Evolutionary conservation across 2,329 filamentous ascomycete genomes (phyloP), one percentile per base, ranked within the genome.

Genomic region (Aureobasidium sp.): DNA sequence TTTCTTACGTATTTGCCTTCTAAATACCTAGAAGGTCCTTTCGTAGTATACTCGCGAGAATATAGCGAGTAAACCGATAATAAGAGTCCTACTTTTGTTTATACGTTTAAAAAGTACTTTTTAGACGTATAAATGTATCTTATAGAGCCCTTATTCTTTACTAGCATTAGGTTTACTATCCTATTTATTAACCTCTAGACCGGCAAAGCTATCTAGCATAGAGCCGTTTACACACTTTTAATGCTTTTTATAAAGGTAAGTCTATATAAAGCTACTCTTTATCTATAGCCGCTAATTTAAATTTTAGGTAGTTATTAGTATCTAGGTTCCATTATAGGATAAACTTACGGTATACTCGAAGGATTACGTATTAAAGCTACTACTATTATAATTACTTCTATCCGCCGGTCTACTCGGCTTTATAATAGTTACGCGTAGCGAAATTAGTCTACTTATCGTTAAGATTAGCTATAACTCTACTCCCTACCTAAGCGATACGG

Each of bases 51-150:
- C 54, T 62, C 57, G 8, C 58, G 68, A 27, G 66, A 69, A 38
- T 64, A 69, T 46, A 68, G 68, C 37, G 69, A 70, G 60, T 62
- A 63, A 25, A 55, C 64, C 23, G 65, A 66, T 35, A 37, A 67
- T 61, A 70, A 69, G 51, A 67, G 64, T 23, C 67, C 68, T 2
- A 70, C 67, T 0, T 70, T 70, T 19, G 67, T 70, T 5, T 67
- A 70, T 33, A 70, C 68, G 0, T 70, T 70, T 38, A 67, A 71
- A 50, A 66, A 63, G 58, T 82, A 11, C 69, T 80, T 19, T 76
- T 77, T 2, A 59, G 83, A 10, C 61, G 78, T 11, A 74, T 81
- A 4, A 79, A 78, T 3, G 37, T 69, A 69, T 43, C 61, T 70
- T 10, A 61, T 69, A 15, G 65, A 64, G 50, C 69, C 69, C 6